phyloP scores from a whole-genome alignment of 768 basidiomycete species.

The Tricholoma bakamatsutake region DNA sequence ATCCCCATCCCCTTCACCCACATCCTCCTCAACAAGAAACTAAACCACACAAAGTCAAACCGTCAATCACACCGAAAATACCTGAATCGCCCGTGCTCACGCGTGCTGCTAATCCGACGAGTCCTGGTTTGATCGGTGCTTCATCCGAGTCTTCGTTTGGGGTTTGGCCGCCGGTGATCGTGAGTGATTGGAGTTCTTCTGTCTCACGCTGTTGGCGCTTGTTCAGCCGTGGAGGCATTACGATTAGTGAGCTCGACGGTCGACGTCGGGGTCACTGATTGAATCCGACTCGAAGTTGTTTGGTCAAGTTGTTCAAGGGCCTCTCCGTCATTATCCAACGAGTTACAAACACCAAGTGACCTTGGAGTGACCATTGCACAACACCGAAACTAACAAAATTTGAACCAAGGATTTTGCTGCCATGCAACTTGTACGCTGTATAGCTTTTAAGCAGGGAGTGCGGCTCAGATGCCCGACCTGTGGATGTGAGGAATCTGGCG shows the following conservation, averaged over 20 bases:
- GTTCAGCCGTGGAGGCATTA: constrained; percentile 64
- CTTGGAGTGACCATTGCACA: too few relatives aligned
- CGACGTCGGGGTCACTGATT: too few relatives aligned
- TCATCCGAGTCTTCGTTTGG: constrained; percentile 35
- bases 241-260: background rate
- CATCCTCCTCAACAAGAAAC: constrained; percentile 35
- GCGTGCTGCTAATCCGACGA: too few relatives aligned
- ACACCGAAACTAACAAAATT: too few relatives aligned
- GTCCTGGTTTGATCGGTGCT: constrained; percentile 9
- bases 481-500: too few relatives aligned
- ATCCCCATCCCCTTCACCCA: constrained; percentile 17
- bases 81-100: constrained; percentile 23
- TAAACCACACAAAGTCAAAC: background rate
- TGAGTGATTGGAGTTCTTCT: constrained; percentile 66
- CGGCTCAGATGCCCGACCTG: too few relatives aligned
- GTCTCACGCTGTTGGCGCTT: constrained; percentile 85
- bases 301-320: background rate
- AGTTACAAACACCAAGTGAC: too few relatives aligned
- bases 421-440: too few relatives aligned
- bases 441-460: too few relatives aligned
- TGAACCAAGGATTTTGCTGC: too few relatives aligned
- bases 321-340: too few relatives aligned
- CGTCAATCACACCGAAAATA: constrained; percentile 4
- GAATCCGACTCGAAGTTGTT: background rate
- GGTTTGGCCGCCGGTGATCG: constrained; percentile 3